Conservation (phyloP, 768 basidiomycete species). For the Tylopilus vinaceipallidus region DNA sequence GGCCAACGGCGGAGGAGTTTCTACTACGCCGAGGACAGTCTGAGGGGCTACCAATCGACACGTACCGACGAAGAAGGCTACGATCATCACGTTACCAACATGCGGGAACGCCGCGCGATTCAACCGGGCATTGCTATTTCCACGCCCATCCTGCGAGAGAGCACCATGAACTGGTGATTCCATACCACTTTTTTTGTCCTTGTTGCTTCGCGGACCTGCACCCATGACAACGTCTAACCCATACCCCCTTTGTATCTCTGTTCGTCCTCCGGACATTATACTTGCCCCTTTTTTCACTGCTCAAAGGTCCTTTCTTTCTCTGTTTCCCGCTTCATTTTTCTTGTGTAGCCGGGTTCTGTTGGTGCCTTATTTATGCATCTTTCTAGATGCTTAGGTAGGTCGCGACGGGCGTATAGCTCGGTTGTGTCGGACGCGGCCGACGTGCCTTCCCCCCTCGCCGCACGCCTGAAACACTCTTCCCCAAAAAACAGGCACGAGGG, state of each 20-base stretch:
- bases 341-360: conserved; percentile 21
- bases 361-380: conserved; percentile 25
- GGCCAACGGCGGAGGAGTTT: conserved; percentile 74
- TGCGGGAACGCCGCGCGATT: conserved; percentile 60
- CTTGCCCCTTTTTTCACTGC: conserved; percentile 2
- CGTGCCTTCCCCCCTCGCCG: not conserved
- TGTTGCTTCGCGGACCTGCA: too few species aligned
- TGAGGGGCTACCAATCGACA: conserved; percentile 55
- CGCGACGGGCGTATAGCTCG: conserved; percentile 7
- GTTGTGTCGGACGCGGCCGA: conserved; percentile 3
- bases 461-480: not conserved
- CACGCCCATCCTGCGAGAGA: conserved; percentile 74
- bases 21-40: conserved; percentile 84
- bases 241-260: conserved; percentile 12
- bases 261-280: not conserved
- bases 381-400: conserved; percentile 22
- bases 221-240: too few species aligned
- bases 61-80: conserved; percentile 37
- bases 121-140: conserved; percentile 59
- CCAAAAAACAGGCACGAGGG: not conserved
- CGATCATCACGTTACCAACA: conserved; percentile 33
- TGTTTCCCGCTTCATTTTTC: conserved; percentile 8
- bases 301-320: not conserved
- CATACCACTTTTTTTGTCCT: not conserved
- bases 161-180: conserved; percentile 80